Evolutionary conservation across 495 filamentous ascomycete genomes (phyloP).

Genomic region (Entonaema liquescens): DNA sequence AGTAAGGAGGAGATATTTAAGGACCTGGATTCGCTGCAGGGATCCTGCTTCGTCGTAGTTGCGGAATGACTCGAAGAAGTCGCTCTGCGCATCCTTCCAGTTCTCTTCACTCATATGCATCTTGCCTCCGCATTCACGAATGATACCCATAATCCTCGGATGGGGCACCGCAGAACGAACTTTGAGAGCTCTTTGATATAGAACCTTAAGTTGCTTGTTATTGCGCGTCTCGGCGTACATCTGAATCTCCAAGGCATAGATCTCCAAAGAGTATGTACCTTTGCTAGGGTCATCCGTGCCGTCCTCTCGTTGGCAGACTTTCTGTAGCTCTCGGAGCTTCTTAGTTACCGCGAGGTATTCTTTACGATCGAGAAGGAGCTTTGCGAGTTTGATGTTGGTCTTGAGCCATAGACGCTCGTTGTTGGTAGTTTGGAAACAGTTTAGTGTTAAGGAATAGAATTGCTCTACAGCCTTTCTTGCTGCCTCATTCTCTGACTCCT

Average conservation of each 20-base stretch:
- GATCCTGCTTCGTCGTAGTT: slow-evolving; percentile 99
- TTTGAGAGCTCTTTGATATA: slow-evolving; percentile 89
- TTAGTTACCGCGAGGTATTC: slow-evolving; percentile 82
- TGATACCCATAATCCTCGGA: slow-evolving; percentile 98
- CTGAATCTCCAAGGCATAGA: slow-evolving; percentile 96
- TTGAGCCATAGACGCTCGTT: slow-evolving; percentile 98
- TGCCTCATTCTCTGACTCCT: slow-evolving; percentile 80
- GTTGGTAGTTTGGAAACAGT: slow-evolving; percentile 96
- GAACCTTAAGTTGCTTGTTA: slow-evolving; percentile 93
- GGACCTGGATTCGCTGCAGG: slow-evolving; percentile 92
- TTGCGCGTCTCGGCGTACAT: slow-evolving; percentile 98
- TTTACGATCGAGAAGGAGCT: slow-evolving; percentile 88
- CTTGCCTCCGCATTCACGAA: slow-evolving; percentile 97
- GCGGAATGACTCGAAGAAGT: slow-evolving; percentile 98
- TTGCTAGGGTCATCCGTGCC: slow-evolving; percentile 94
- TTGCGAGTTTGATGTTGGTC: slow-evolving; percentile 96
- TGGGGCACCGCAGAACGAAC: slow-evolving; percentile 96
- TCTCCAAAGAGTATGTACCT: slow-evolving; percentile 93
- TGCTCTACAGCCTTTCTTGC: slow-evolving; percentile 90
- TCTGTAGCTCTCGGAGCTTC: slow-evolving; percentile 88
- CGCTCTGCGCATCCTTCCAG: slow-evolving; percentile 95
- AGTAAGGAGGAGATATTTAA: slow-evolving; percentile 95
- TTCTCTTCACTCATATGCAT: slow-evolving; percentile 99
- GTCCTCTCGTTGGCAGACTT: slow-evolving; percentile 86
- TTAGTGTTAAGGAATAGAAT: slow-evolving; percentile 92